Evolutionary conservation across 331 rosid species (phyloP).

Genomic region (Quercus phellos): DNA sequence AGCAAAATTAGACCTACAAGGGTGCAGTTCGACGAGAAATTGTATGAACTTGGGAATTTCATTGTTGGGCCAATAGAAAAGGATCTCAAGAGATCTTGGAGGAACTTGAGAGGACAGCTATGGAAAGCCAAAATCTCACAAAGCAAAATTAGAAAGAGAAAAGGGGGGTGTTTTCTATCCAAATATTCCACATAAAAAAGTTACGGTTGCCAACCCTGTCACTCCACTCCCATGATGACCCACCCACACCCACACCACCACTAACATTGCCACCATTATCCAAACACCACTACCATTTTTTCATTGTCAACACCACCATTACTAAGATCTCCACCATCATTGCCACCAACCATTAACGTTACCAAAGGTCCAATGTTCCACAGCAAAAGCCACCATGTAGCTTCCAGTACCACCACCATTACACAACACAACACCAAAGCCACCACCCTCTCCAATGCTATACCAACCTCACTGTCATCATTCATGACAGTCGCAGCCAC

Average conservation of each 20-base stretch:
- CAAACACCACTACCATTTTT: background rate
- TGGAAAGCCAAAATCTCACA: background rate
- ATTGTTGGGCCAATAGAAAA: background rate
- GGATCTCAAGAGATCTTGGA: background rate
- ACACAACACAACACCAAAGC: background rate
- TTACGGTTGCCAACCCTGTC: background rate
- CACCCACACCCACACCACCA: background rate
- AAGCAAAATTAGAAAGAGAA: background rate
- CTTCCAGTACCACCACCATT: background rate
- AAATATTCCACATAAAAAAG: background rate
- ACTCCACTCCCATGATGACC: background rate
- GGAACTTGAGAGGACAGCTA: background rate
- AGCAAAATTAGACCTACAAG: background rate
- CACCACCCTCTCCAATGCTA: background rate
- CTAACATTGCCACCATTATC: background rate
- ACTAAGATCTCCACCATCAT: background rate
- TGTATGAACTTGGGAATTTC: background rate
- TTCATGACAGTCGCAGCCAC: background rate
- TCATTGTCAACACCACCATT: background rate
- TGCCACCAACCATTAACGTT: background rate
- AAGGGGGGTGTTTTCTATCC: background rate
- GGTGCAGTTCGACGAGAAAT: background rate
- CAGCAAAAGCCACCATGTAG: background rate
- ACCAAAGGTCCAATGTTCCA: background rate
- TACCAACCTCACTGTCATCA: background rate